phyloP scores from a whole-genome alignment of 73 alveolate species.

The Symbiodinium natans region DNA sequence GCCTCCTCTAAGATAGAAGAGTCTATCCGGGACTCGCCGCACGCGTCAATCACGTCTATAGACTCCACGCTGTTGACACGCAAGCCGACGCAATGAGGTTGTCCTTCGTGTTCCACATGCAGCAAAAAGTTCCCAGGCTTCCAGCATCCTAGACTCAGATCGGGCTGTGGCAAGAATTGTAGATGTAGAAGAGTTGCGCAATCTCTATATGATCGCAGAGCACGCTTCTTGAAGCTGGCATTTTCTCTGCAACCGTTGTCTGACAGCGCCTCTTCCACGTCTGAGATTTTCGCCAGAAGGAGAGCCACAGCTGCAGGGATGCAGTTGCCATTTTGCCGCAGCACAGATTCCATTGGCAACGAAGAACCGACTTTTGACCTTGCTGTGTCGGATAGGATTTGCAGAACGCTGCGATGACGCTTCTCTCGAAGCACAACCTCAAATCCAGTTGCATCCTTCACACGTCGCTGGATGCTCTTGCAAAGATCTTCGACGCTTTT shows the following conservation, averaged over 20 bases:
- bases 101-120: not conserved
- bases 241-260: too few species aligned
- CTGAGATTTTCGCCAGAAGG: too few species aligned
- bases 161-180: not conserved
- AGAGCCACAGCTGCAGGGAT: slow-evolving; percentile 9
- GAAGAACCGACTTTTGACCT: too few species aligned
- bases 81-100: slow-evolving; percentile 1
- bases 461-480: not conserved
- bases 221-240: too few species aligned
- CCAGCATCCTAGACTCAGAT: not conserved
- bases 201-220: not conserved
- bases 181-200: not conserved
- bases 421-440: not conserved
- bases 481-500: not conserved
- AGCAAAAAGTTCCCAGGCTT: not conserved
- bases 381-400: not conserved
- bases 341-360: too few species aligned
- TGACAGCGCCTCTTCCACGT: not conserved
- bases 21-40: too few species aligned
- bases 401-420: not conserved
- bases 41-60: too few species aligned
- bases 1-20: too few species aligned
- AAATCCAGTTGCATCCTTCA: not conserved
- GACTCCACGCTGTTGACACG: too few species aligned
- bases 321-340: not conserved